Percentiles rank a stretch among this genome's conserved stretches.
These are phyloP conservation scores for Plasmopara viticola DNA, from an alignment of 352 stramenopile genomes.

Conservation along the genomic window DNA sequence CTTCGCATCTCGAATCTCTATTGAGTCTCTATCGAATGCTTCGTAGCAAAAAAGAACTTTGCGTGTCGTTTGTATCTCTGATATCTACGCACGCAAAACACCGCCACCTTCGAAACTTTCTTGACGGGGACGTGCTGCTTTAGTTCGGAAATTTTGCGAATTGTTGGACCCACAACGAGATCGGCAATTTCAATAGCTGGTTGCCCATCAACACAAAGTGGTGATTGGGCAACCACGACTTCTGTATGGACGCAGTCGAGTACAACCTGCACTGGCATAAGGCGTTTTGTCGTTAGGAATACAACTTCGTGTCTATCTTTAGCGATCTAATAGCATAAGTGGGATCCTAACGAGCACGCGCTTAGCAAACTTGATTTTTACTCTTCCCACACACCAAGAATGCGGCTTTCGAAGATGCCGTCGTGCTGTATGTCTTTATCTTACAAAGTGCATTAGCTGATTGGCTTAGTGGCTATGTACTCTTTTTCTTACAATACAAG, in stretches of 20 bases:
- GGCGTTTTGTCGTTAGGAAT: slow-evolving; percentile 45
- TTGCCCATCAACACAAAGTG: slow-evolving; percentile 69
- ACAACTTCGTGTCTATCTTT: slow-evolving; percentile 21
- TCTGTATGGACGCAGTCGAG: slow-evolving; percentile 66
- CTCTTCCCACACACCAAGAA: background rate
- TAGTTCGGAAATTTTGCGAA: slow-evolving; percentile 90
- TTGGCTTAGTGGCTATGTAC: slow-evolving; percentile 58
- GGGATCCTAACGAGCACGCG: too few relatives aligned
- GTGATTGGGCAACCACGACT: slow-evolving; percentile 83
- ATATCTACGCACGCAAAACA: slow-evolving; percentile 78
- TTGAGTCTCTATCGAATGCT: slow-evolving; percentile 25
- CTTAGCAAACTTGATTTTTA: too few relatives aligned
- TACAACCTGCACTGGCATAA: too few relatives aligned
- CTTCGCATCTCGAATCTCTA: slow-evolving; percentile 28
- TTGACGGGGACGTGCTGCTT: slow-evolving; percentile 78
- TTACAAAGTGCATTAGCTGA: slow-evolving; percentile 34
- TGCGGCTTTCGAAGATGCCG: background rate
- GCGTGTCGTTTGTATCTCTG: slow-evolving; percentile 74
- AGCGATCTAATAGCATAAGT: too few relatives aligned
- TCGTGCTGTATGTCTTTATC: background rate
- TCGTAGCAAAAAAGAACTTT: slow-evolving; percentile 50
- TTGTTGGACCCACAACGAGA: slow-evolving; percentile 57
- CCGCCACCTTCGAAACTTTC: slow-evolving; percentile 49
- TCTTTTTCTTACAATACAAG: slow-evolving; percentile 65
- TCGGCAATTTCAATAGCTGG: slow-evolving; percentile 75